These are phyloP conservation scores for Dryadomyces quercus-mongolicae DNA, from an alignment of 2,329 filamentous ascomycete species.

Conservation along the genomic window DNA sequence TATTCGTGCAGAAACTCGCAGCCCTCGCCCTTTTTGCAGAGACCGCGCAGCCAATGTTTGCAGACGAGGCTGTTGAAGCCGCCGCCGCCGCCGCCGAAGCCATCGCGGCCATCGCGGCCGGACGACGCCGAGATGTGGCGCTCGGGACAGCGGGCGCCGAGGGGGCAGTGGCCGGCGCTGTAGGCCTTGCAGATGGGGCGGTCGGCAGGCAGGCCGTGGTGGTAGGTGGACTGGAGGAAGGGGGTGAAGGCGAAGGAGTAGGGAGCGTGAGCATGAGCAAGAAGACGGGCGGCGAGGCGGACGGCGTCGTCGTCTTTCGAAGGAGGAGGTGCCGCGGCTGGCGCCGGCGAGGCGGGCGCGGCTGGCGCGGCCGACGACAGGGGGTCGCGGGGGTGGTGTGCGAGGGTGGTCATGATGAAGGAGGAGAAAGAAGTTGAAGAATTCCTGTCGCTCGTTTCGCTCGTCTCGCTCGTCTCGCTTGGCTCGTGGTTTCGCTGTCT, in stretches of 20 bases:
- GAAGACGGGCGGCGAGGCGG: slow-evolving; percentile 34
- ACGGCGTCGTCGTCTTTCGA: slow-evolving; percentile 10
- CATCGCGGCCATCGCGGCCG: slow-evolving; percentile 18
- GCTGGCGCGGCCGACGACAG: background rate
- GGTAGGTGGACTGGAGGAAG: slow-evolving; percentile 72
- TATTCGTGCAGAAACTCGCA: slow-evolving; percentile 99
- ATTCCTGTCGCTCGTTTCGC: too few relatives aligned
- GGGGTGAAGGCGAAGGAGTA: slow-evolving; percentile 76
- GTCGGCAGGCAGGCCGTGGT: slow-evolving; percentile 69
- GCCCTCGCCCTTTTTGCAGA: slow-evolving; percentile 93
- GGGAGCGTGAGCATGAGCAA: slow-evolving; percentile 39
- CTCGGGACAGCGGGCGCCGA: slow-evolving; percentile 74
- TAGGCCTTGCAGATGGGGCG: slow-evolving; percentile 79
- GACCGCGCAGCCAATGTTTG: slow-evolving; percentile 95
- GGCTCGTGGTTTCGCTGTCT: too few relatives aligned
- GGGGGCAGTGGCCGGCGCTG: slow-evolving; percentile 67
- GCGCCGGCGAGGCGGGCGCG: background rate
- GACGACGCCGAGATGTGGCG: slow-evolving; percentile 49
- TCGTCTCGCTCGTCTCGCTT: too few relatives aligned
- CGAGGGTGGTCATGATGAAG: too few relatives aligned
- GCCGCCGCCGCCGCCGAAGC: slow-evolving; percentile 20
- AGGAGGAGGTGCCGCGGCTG: background rate
- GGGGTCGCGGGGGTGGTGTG: too few relatives aligned
- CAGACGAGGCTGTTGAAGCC: slow-evolving; percentile 79
- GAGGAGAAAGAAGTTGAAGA: too few relatives aligned